Evolutionary conservation across 805 yeast species (phyloP).

Genomic region (Yarrowia porcina): DNA sequence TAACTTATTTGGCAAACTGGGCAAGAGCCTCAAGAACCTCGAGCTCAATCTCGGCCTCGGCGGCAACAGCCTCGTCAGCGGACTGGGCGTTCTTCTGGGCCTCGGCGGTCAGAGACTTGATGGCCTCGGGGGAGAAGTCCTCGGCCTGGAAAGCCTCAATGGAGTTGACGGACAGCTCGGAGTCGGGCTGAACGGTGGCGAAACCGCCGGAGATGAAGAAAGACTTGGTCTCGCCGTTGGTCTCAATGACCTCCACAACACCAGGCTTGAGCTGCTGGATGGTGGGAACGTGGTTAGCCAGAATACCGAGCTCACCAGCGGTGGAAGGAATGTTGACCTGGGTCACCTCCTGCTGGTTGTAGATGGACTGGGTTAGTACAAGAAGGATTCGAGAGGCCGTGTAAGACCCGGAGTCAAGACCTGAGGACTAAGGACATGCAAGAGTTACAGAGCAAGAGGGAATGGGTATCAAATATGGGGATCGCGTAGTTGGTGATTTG

Average conservation of each 20-base stretch:
- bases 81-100: slow-evolving; percentile 89
- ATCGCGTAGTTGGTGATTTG: too few relatives aligned
- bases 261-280: slow-evolving; percentile 97
- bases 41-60: slow-evolving; percentile 92
- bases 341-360: slow-evolving; percentile 40
- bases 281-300: slow-evolving; percentile 96
- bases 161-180: slow-evolving; percentile 83
- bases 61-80: slow-evolving; percentile 79
- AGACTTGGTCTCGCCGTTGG: slow-evolving; percentile 66
- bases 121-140: slow-evolving; percentile 73
- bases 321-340: slow-evolving; percentile 95
- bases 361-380: slow-evolving; percentile 35
- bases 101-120: slow-evolving; percentile 79
- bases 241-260: slow-evolving; percentile 84
- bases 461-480: too few relatives aligned
- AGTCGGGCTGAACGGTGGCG: slow-evolving; percentile 94
- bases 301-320: slow-evolving; percentile 93
- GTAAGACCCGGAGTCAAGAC: too few relatives aligned
- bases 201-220: slow-evolving; percentile 95
- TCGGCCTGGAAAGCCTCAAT: slow-evolving; percentile 93
- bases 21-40: slow-evolving; percentile 95
- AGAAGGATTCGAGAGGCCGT: too few relatives aligned
- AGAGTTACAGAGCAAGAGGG: background rate
- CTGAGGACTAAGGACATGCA: too few relatives aligned
- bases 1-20: slow-evolving; percentile 63